Base-by-base conservation (phyloP, 2,329 filamentous ascomycete species). In the Intubia oerlemansii region DNA sequence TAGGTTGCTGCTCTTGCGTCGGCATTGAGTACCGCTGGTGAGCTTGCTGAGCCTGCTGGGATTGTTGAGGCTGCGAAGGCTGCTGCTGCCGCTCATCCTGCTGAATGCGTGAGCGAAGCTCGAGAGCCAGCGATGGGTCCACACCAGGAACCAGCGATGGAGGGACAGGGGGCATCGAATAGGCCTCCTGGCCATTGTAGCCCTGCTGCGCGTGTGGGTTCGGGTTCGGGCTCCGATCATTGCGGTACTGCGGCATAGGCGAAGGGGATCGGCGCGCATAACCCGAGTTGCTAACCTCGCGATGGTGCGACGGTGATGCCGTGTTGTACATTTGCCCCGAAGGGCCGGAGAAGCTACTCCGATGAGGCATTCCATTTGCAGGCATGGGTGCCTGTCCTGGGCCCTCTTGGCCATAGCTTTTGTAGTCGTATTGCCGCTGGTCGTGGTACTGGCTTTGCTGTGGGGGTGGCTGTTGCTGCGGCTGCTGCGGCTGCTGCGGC, bases 121-220 rank as follows among this genome's bases (percentile, higher is more conserved):
- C 64, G 30, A 60, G 56, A 1, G 63, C 56, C 20, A 69, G 47
- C 12, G 43, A 44, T 4, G 63, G 62, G 35, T 73, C 66, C 16
- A 68, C 52, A 4, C 66, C 67, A n/a, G 67, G 62, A 7, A 73
- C 58, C 14, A 74, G 49, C 4, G 66, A 64, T 2, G 63, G 44
- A 5, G 68, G 68, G 2, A 70, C 50, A 4, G 53, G 42, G 2
- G 60, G 56, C 13, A 59, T 36, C 4, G 43, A 48, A 40, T 62
- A 59, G 23, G 44, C 44, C 15, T 42, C 39, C 10, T 5, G 30
- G 4, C 35, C 41, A 18, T 48, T 45, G 6, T 56, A n/a, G n/a
- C n/a, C n/a, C n/a, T n/a, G n/a, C n/a, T n/a, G n/a, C n/a, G n/a
- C n/a, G n/a, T n/a, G n/a, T n/a, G n/a, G n/a, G 19, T 21, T 23